phyloP scores from a whole-genome alignment of 371 early-diverging fungal genomes.

The Paraphysoderma sedebokerense region DNA sequence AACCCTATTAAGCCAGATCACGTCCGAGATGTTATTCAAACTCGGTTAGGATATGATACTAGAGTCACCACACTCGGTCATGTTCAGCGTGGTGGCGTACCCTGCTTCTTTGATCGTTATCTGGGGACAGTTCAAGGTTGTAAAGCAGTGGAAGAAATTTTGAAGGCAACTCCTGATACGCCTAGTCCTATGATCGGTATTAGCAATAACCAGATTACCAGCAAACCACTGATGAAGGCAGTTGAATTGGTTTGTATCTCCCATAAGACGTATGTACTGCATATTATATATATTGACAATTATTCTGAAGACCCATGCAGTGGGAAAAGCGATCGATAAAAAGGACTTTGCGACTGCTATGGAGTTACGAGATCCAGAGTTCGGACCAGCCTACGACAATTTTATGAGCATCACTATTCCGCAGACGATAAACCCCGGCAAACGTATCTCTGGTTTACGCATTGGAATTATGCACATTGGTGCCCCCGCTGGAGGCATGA shows the following conservation, averaged over 20 bases:
- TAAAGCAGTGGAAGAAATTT: slow-evolving; percentile 91
- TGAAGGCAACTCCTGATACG: slow-evolving; percentile 59
- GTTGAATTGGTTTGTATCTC: slow-evolving; percentile 41
- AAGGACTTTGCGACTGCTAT: slow-evolving; percentile 81
- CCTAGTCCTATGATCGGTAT: slow-evolving; percentile 89
- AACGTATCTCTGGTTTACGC: slow-evolving; percentile 51
- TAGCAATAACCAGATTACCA: slow-evolving; percentile 64
- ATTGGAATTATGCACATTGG: slow-evolving; percentile 90
- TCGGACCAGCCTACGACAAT: slow-evolving; percentile 56
- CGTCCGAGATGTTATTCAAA: slow-evolving; percentile 62
- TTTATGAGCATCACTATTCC: too few relatives aligned
- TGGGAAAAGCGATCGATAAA: slow-evolving; percentile 58
- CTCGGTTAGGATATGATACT: slow-evolving; percentile 73
- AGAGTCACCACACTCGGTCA: slow-evolving; percentile 94
- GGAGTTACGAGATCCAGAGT: slow-evolving; percentile 80
- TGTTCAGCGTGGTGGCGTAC: slow-evolving; percentile 96
- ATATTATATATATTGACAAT: not conserved
- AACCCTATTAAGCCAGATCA: slow-evolving; percentile 78
- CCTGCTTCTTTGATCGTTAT: slow-evolving; percentile 87
- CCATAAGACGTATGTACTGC: not conserved
- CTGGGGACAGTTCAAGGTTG: slow-evolving; percentile 81
- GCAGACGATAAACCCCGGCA: too few relatives aligned
- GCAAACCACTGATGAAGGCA: slow-evolving; percentile 79
- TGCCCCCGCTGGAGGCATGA: slow-evolving; percentile 97
- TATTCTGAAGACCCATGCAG: slow-evolving; percentile 53